Base-by-base conservation (phyloP, 2,329 filamentous ascomycete species). In the Onygena corvina region DNA sequence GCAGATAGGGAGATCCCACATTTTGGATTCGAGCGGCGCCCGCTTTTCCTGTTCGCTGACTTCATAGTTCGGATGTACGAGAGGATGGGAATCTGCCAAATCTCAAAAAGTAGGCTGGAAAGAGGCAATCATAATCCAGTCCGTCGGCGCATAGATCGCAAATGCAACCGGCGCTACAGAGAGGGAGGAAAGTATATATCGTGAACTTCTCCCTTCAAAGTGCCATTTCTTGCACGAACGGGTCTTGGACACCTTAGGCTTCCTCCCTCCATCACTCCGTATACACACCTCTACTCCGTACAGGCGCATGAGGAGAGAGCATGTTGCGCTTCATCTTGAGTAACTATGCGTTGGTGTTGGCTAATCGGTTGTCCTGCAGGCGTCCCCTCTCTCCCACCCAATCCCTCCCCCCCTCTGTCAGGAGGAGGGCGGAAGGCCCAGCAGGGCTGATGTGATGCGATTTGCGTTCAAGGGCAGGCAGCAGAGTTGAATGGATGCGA, bases 121-220 rank as follows among this genome's bases (percentile, higher is more conserved):
- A 23, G 36, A 21, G 21, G 27, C 21, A 42, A 42, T 42, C 36
- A n/a, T 42, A 42, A 42, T 42, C 36, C 36, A 42, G 36, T 42
- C 21, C 36, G 27, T 42, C 36, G 36, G 36, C 36, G 36, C 36
- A 42, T 42, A 23, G 36, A 42, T 42, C 36, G 36, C 36, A 14
- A 42, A 27, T 42, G 36, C 36, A 21, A 42, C 36, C 21, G 21
- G 21, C 36, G 36, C 20, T 42, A 23, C 36, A 42, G 36, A 27
- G 25, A 42, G 21, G 36, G 21, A 42, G 21, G 21, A 25, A 42
- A 25, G 21, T 25, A 42, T 25, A 42, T 25, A 27, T 23, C 12
- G 12, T 14, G 25, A 42, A 23, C 36, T 42, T n/a, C 36, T n/a
- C 36, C 16, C 21, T n/a, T 27, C 21, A 42, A 25, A 23, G 11